A percentile compares a stretch with the other conserved stretches of the same genome.
Evolutionary conservation across 1,284 basidiomycete genomes (phyloP).

Genomic region (Pyrrhoderma lamaoense): DNA sequence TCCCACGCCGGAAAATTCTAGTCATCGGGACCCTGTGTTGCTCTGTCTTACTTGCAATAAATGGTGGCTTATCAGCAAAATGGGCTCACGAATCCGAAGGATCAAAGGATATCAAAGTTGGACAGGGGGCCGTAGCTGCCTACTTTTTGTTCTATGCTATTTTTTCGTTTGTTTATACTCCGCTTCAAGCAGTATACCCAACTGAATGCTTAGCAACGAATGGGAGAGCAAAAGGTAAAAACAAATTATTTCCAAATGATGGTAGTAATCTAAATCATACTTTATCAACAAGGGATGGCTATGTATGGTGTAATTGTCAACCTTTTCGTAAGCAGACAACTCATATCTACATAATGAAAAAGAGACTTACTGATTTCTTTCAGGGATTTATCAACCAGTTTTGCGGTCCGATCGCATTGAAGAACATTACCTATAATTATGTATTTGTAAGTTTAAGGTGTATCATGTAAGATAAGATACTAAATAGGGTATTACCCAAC

Average conservation of each 20-base stretch:
- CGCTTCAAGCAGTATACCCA: conserved; percentile 49
- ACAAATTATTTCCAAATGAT: conserved; percentile 27
- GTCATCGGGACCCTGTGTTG: conserved; percentile 22
- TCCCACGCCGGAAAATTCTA: conserved; percentile 25
- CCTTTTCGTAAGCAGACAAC: conserved; percentile 28
- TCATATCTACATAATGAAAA: too few relatives aligned
- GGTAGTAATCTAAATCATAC: background rate
- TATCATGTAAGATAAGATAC: background rate
- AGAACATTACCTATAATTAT: conserved; percentile 34
- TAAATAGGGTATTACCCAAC: conserved; percentile 11
- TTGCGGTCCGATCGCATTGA: conserved; percentile 41
- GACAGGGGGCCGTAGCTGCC: conserved; percentile 30
- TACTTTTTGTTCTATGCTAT: conserved; percentile 46
- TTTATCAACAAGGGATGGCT: conserved; percentile 11
- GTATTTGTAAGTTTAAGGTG: conserved; percentile 12
- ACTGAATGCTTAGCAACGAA: conserved; percentile 49
- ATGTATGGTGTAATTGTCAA: conserved; percentile 35
- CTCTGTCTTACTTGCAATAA: conserved; percentile 25
- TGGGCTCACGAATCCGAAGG: conserved; percentile 23
- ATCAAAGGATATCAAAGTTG: conserved; percentile 25
- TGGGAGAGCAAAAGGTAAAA: conserved; percentile 46
- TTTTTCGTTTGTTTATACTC: conserved; percentile 43
- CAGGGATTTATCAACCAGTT: conserved; percentile 41
- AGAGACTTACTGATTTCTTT: too few relatives aligned
- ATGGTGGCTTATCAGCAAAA: conserved; percentile 24